Evolutionary conservation across 2,329 filamentous ascomycete genomes (phyloP).

Genomic region (Dryadomyces quercivorus): DNA sequence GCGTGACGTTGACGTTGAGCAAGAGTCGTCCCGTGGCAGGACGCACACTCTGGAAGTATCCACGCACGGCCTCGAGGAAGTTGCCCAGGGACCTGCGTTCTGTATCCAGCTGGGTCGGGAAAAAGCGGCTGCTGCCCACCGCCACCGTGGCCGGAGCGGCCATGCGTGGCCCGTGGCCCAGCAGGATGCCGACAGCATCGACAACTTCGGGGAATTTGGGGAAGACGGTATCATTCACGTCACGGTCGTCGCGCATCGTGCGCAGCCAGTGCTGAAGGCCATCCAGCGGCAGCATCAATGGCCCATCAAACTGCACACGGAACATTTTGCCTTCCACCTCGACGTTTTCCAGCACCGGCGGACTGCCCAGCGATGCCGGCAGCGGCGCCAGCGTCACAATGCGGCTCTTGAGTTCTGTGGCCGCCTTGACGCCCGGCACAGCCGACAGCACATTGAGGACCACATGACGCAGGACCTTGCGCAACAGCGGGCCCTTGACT

Average conservation of each 20-base stretch:
- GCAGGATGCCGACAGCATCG: slow-evolving; percentile 39
- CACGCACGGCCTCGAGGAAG: slow-evolving; percentile 27
- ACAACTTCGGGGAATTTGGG: slow-evolving; percentile 36
- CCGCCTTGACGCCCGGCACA: slow-evolving; percentile 14
- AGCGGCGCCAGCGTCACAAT: slow-evolving; percentile 8
- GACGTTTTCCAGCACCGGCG: slow-evolving; percentile 4
- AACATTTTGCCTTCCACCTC: slow-evolving; percentile 7
- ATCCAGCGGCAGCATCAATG: slow-evolving; percentile 24
- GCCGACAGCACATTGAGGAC: slow-evolving; percentile 23
- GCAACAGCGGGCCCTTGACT: slow-evolving; percentile 11
- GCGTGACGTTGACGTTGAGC: slow-evolving; percentile 42
- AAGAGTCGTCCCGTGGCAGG: slow-evolving; percentile 40
- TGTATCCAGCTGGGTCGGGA: slow-evolving; percentile 24
- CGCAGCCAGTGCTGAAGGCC: slow-evolving; percentile 31
- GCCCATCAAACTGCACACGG: slow-evolving; percentile 28
- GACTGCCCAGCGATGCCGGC: neutral
- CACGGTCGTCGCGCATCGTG: slow-evolving; percentile 26
- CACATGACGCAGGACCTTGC: slow-evolving; percentile 8
- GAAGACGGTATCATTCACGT: slow-evolving; percentile 23
- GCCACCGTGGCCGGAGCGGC: slow-evolving; percentile 22
- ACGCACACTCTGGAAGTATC: slow-evolving; percentile 43
- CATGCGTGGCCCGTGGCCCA: slow-evolving; percentile 30
- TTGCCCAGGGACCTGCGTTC: slow-evolving; percentile 17
- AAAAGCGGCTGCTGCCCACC: slow-evolving; percentile 36
- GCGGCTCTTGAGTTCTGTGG: slow-evolving; percentile 12